Base-by-base conservation (phyloP, 257 asterid species). In the Capsicum baccatum region DNA sequence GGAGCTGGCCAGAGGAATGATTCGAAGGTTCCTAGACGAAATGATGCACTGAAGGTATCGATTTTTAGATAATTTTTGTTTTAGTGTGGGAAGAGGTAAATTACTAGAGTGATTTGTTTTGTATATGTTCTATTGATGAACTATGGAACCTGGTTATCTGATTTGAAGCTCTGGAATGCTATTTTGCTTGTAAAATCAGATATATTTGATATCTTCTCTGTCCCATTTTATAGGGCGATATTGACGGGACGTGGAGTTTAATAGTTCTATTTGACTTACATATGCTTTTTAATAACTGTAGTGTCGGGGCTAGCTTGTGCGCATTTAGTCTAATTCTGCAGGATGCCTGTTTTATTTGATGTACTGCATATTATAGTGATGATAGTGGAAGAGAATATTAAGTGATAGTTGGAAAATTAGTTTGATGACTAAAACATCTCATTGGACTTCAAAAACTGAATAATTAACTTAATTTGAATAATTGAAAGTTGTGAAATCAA, bases 11-110 rank as follows among this genome's bases (percentile, higher is more conserved):
- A 44, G 59, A 83, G 54, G 52, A 57, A 83, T 14, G 58, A 54
- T 0, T 50, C 80, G 16, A 83, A 83, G 67, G 6, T 83, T 67
- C 9, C 37, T 52, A 59, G 85, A 33, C 52, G 54, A 39, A 83
- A 83, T 83, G 80, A 68, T 37, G 33, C 85, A 59, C 68, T 83
- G 19, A 68, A 83, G 78, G 85, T 73, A 66, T 55, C 68, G 5
- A 68, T 42, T 35, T 11, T 3, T 73, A 68, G 42, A 10, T 9
- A 16, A 52, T 81, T 81, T 48, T 48, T 66, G n/a, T 80, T 39
- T 66, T 13, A 19, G 9, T 50, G 62, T 19, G 13, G 26, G 48
- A 35, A 21, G 67, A 54, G 26, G 66, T 60, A 26, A 82, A 66
- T 54, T 82, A 8, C 54, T 21, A 21, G 47, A 81, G 42, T 47